phyloP scores from a whole-genome alignment of 2,329 filamentous ascomycete genomes.

The Botrytis pseudocinerea region DNA sequence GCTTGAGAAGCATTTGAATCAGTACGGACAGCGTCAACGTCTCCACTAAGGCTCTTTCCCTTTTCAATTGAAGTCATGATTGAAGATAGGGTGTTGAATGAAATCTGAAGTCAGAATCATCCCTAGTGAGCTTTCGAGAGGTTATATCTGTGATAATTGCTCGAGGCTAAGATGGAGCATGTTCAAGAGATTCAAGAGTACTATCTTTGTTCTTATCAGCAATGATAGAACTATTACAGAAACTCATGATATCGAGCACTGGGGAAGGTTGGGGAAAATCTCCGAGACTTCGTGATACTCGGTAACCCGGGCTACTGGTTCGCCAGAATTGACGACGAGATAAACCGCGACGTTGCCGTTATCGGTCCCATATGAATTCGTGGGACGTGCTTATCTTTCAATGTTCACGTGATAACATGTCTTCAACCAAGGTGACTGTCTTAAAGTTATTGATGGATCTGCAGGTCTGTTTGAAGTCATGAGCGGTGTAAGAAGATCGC shows the following conservation, averaged over 20 bases:
- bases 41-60: background rate
- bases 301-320: background rate
- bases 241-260: background rate
- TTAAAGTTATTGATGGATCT: background rate
- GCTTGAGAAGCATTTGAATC: background rate
- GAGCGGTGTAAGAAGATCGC: background rate
- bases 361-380: background rate
- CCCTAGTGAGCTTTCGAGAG: background rate
- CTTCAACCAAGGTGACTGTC: no score
- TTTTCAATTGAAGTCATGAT: background rate
- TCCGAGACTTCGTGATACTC: background rate
- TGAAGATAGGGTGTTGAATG: background rate
- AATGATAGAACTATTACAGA: background rate
- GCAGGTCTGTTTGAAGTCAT: background rate
- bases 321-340: slow-evolving; percentile 11
- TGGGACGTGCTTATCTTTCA: background rate
- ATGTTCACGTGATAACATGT: background rate
- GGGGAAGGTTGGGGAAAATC: slow-evolving; percentile 4
- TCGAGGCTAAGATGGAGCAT: background rate
- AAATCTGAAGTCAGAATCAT: background rate
- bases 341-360: background rate
- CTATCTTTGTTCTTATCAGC: slow-evolving; percentile 3
- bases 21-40: background rate
- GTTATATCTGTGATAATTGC: background rate
- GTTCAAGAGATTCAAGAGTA: background rate